phyloP scores from a whole-genome alignment of 2,329 filamentous ascomycete genomes.

The Septoria linicola region DNA sequence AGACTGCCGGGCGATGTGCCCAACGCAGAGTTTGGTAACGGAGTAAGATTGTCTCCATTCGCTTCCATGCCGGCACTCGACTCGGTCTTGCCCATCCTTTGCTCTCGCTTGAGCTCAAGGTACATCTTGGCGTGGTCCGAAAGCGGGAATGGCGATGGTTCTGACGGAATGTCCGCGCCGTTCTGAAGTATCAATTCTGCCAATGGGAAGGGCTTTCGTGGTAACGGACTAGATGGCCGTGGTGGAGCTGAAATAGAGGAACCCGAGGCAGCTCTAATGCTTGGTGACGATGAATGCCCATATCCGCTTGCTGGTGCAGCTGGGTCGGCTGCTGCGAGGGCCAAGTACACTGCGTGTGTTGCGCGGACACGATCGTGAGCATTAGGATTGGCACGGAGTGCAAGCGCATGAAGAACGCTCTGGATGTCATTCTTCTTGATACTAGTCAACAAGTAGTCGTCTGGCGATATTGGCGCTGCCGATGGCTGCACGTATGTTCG shows the following conservation, averaged over 20 bases:
- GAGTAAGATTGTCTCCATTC: slow-evolving; percentile 58
- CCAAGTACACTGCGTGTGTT: slow-evolving; percentile 86
- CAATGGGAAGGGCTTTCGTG: slow-evolving; percentile 68
- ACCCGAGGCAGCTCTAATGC: slow-evolving; percentile 31
- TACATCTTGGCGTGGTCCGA: slow-evolving; percentile 78
- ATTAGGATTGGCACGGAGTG: slow-evolving; percentile 84
- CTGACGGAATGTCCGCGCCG: slow-evolving; percentile 78
- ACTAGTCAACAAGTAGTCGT: slow-evolving; percentile 85
- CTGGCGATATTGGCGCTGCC: slow-evolving; percentile 64
- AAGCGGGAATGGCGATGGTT: slow-evolving; percentile 77
- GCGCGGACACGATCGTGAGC: slow-evolving; percentile 79
- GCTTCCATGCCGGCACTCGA: slow-evolving; percentile 31
- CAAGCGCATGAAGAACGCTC: slow-evolving; percentile 85
- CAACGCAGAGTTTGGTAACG: slow-evolving; percentile 52
- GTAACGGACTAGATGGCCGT: slow-evolving; percentile 37
- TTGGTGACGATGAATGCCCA: slow-evolving; percentile 38
- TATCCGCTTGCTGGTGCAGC: slow-evolving; percentile 62
- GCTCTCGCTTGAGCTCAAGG: slow-evolving; percentile 70
- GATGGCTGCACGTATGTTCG: slow-evolving; percentile 74
- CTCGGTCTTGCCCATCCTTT: slow-evolving; percentile 40
- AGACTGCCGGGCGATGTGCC: slow-evolving; percentile 15
- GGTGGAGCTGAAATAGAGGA: slow-evolving; percentile 30
- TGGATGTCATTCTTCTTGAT: slow-evolving; percentile 97
- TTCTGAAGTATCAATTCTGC: slow-evolving; percentile 93
- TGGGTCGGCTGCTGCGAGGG: slow-evolving; percentile 87